Conservation (phyloP, 176 grass and related monocot genomes). For the Lolium multiflorum region DNA sequence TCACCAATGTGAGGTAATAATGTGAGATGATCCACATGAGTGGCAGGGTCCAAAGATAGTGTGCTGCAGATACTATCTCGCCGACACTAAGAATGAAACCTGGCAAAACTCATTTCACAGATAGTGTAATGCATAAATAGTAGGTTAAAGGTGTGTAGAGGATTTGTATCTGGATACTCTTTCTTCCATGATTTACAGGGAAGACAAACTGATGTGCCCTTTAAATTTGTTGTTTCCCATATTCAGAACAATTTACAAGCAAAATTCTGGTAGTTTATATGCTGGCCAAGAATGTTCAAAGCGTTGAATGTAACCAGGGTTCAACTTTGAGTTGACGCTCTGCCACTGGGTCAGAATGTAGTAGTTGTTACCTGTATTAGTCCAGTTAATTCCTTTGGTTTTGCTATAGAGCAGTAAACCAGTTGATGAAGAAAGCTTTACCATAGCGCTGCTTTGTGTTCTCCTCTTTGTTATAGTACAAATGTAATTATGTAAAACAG, state of each 20-base stretch:
- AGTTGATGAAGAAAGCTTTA: conserved; percentile 1
- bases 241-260: neutral
- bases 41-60: neutral
- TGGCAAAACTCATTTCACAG: conserved; percentile 5
- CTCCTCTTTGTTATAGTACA: neutral
- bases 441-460: neutral
- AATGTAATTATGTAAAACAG: neutral
- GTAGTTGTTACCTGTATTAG: neutral
- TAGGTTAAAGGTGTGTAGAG: neutral
- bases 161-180: neutral
- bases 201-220: neutral
- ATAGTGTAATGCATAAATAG: conserved; percentile 29
- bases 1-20: neutral
- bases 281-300: neutral
- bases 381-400: neutral
- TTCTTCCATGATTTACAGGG: neutral
- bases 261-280: neutral
- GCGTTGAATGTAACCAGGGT: neutral
- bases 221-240: neutral
- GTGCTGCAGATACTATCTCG: conserved; percentile 15
- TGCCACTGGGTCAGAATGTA: neutral
- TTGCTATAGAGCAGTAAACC: neutral
- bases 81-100: neutral
- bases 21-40: conserved; percentile 14
- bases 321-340: neutral